Evolutionary conservation across 2,329 filamentous ascomycete genomes (phyloP).

Genomic region (Bipolaris zeicola): DNA sequence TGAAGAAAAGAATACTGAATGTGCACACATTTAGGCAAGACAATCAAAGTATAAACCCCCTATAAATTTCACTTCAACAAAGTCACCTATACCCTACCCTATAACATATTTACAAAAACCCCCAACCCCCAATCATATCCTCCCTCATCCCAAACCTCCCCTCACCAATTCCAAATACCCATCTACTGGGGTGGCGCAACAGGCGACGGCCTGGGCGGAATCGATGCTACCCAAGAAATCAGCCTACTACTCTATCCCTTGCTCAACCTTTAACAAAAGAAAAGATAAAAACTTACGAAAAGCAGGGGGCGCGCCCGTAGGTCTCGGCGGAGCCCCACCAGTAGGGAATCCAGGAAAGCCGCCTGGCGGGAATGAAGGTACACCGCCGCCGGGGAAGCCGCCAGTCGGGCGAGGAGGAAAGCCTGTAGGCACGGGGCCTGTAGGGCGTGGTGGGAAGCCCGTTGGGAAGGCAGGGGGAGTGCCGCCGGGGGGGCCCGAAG

Average conservation of each 20-base stretch:
- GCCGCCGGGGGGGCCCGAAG: conserved; percentile 1
- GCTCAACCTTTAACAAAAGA: background rate
- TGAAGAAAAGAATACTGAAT: too few relatives aligned
- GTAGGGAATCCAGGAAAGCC: conserved; percentile 8
- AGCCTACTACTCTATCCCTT: background rate
- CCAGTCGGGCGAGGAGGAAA: conserved; percentile 1
- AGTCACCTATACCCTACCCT: background rate
- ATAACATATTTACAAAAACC: background rate
- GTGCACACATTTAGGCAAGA: too few relatives aligned
- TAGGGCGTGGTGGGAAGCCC: conserved; percentile 3
- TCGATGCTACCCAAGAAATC: background rate
- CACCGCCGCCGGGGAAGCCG: background rate
- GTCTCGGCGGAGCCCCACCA: conserved; percentile 1
- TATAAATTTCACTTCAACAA: too few relatives aligned
- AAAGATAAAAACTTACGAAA: background rate
- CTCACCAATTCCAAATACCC: background rate
- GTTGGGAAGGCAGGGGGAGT: conserved; percentile 4
- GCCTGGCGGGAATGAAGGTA: background rate
- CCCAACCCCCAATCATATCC: background rate
- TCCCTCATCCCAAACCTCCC: background rate
- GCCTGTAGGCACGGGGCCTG: background rate
- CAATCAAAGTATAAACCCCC: too few relatives aligned
- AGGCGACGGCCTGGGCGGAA: background rate
- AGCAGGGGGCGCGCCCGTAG: conserved; percentile 3
- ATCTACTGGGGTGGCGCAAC: background rate